Evolutionary conservation across 73 alveolate species (phyloP).

Genomic region (Paraurostyla sp.): DNA sequence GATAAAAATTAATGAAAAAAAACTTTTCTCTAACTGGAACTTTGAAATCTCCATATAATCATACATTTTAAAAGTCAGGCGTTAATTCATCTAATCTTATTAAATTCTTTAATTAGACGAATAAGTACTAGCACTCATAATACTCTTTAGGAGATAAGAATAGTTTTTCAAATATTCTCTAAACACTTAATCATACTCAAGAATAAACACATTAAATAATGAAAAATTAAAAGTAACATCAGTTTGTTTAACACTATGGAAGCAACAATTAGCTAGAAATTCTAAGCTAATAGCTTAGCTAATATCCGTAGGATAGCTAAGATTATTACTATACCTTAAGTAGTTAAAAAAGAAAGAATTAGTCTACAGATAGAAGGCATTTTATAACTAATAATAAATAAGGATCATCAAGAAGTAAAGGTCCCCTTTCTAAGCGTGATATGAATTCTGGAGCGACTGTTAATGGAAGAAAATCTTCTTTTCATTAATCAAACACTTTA

Average conservation of each 20-base stretch:
- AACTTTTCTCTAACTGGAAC: not conserved
- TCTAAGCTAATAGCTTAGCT: not conserved
- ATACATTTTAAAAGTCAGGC: not conserved
- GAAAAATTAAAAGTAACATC: not conserved
- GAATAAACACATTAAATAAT: not conserved
- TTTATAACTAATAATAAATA: not conserved
- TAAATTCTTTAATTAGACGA: conserved; percentile 13
- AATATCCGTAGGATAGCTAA: not conserved
- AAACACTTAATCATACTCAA: not conserved
- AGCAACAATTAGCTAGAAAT: not conserved
- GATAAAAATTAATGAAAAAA: conserved; percentile 18
- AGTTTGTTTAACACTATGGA: not conserved
- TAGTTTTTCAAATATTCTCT: conserved; percentile 9
- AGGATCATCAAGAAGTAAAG: too few relatives aligned
- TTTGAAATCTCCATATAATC: conserved; percentile 29
- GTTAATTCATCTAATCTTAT: conserved; percentile 16
- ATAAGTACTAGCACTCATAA: not conserved
- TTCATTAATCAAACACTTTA: too few relatives aligned
- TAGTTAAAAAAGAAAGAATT: conserved; percentile 22
- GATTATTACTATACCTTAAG: conserved; percentile 9
- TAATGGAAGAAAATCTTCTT: too few relatives aligned
- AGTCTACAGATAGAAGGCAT: conserved; percentile 32
- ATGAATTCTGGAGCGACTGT: too few relatives aligned
- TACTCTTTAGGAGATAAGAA: not conserved
- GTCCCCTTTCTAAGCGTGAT: too few relatives aligned